Base-by-base conservation (phyloP, 441 rosid species). In the Pelargonium exstipulatum region DNA sequence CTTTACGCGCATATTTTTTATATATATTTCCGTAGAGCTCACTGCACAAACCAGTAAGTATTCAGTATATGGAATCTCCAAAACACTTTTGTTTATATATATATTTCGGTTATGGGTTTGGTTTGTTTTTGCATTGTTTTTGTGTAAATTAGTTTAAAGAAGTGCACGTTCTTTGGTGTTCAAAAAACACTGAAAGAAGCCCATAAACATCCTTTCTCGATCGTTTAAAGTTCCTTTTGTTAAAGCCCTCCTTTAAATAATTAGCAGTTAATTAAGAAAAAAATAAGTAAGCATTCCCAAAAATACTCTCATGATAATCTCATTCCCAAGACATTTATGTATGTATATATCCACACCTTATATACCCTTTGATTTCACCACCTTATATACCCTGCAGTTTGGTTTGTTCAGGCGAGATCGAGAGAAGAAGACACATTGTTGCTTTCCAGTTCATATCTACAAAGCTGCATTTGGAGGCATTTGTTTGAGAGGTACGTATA, bases 201-300 rank as follows among this genome's bases (percentile, higher is more conserved):
- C 12, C 53, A 58, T 68, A 72, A 35, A 9, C 62, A n/a, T 69
- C 65, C 64, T 72, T 68, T 76, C 65, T 51, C 58, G 58, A 51
- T 72, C 62, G 71, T 72, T 72, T 76, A 69, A 72, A 76, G 80
- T 22, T 60, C 42, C 65, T 61, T 69, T 69, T 69, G 53, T 65
- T 65, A 76, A 76, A 71, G 79, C 51, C n/a, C n/a, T 32, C 37
- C 37, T 32, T 32, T 32, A 32, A 32, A 32, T 32, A 32, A 32
- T 32, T 32, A 32, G 62, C 49, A 65, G 72, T 62, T 74, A 70
- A 71, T 67, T 46, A 69, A 74, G 70, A 43, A 40, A 65, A 61
- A 29, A 20, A n/a, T n/a, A 42, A 26, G 22, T 20, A 18, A 43
- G 13, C 43, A 63, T 9, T 10, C 10, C 20, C 67, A 43, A 67